Base-by-base conservation (phyloP, 2,329 filamentous ascomycete species). In the Hirsutella minnesotensis region DNA sequence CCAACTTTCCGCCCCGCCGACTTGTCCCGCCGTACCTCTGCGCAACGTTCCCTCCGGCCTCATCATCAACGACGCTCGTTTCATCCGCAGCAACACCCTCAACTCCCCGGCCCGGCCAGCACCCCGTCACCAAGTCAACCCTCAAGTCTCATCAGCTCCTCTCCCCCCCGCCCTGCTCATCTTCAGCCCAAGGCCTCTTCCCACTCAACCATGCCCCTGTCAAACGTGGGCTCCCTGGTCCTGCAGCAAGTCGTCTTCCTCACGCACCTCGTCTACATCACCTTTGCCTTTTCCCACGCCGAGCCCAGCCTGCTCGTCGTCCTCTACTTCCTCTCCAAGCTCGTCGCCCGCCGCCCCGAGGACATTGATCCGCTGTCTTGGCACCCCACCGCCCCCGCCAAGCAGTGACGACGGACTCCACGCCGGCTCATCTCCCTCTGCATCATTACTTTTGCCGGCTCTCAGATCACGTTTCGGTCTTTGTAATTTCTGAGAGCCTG, bases 181-280 rank as follows among this genome's bases (percentile, higher is more conserved):
- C 19, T 9, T 16, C 9, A 2, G 8, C 16, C 3, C 18, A 34
- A 9, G 7, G 3, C 4, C 18, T 13, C 7, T 10, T 10, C 9
- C 30, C 15, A 8, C 16, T 15, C n/a, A 29, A 46, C 4, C 47
- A 75, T 75, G 72, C 66, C 72, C 53, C 60, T 75, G 45, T 62
- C 64, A 52, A 68, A 74, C 58, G 54, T 75, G 21, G 71, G 71
- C 39, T 67, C 70, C n/a, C 59, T 72, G 29, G 55, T 74, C 47
- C 59, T 75, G 40, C 63, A 72, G 49, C 62, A 73, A 49, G 59
- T 73, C 42, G 68, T 74, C 51, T 75, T 75, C 53, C 59, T 75
- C 48, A 70, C 68, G 34, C 72, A 71, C 41, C 59, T 75, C 43
- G 64, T 72, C 47, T 73, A 74, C 55, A 69, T 75, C 52, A 66